Conservation (phyloP, 129 eudicot species). For the Artemisia annua region DNA sequence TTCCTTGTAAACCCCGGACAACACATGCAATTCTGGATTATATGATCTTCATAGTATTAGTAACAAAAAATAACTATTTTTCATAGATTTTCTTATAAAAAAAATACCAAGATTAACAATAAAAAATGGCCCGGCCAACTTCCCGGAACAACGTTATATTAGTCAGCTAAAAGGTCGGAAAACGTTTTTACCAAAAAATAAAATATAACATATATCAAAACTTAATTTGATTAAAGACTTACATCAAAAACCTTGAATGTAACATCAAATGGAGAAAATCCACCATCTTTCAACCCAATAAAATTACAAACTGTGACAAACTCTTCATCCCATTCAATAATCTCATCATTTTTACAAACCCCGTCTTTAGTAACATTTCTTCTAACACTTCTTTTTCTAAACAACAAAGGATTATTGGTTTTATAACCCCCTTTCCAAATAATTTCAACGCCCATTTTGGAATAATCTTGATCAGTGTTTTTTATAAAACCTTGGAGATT, state of each 20-base stretch:
- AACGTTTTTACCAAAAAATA: not conserved
- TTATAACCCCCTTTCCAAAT: conserved; percentile 66
- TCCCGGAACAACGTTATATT: no score
- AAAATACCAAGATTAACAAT: no score
- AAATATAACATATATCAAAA: not conserved
- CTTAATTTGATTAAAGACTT: conserved; percentile 37
- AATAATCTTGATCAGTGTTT: conserved; percentile 23
- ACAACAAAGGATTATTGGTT: conserved; percentile 44
- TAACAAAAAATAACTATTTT: no score
- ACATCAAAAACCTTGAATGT: conserved; percentile 56
- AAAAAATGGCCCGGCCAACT: no score
- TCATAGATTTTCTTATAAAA: no score
- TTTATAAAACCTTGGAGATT: conserved; percentile 34
- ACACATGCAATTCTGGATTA: no score
- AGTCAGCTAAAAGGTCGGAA: no score
- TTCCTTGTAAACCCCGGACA: no score
- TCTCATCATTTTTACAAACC: conserved; percentile 38
- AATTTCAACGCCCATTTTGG: conserved; percentile 46
- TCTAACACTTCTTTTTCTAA: conserved; percentile 47
- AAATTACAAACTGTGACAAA: conserved; percentile 47
- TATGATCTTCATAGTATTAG: no score
- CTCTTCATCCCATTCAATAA: conserved; percentile 62
- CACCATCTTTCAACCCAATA: conserved; percentile 44
- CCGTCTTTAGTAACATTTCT: conserved; percentile 64
- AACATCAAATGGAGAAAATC: conserved; percentile 68